These are phyloP conservation scores for Saposhnikovia divaricata DNA, from an alignment of 129 eudicot species.

Conservation along the genomic window DNA sequence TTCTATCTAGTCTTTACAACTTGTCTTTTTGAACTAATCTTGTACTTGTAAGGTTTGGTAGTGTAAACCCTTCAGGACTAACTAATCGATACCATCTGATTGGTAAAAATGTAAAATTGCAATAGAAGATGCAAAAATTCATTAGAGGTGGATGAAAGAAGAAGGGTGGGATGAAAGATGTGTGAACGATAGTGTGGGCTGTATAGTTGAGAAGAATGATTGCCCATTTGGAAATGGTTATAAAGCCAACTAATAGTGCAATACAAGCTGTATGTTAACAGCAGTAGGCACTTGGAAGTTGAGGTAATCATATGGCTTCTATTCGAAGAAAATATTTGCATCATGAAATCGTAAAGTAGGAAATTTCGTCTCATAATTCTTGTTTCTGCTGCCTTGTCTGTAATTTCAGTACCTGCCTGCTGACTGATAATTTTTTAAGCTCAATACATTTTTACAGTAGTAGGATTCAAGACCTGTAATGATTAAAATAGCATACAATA, in stretches of 20 bases:
- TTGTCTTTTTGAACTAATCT: background rate
- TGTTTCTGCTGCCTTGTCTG: background rate
- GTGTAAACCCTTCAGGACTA: background rate
- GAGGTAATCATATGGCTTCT: background rate
- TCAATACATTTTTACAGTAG: background rate
- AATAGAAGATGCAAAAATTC: background rate
- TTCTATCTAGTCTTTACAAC: background rate
- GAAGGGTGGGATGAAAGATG: background rate
- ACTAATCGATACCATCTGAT: background rate
- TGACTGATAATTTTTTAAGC: background rate
- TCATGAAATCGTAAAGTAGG: background rate
- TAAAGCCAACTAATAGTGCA: background rate
- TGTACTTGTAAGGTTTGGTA: background rate
- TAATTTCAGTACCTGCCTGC: background rate
- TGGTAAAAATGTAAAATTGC: background rate
- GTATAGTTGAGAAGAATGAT: background rate
- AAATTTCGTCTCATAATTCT: background rate
- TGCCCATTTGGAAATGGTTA: background rate
- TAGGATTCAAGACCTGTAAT: background rate
- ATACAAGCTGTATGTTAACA: background rate
- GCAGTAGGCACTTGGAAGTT: background rate
- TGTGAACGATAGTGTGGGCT: background rate
- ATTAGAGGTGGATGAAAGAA: background rate
- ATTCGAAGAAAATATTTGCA: background rate
- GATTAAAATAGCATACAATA: background rate